Conservation (phyloP, 2,329 filamentous ascomycete genomes). For the Phialocephala subalpina region DNA sequence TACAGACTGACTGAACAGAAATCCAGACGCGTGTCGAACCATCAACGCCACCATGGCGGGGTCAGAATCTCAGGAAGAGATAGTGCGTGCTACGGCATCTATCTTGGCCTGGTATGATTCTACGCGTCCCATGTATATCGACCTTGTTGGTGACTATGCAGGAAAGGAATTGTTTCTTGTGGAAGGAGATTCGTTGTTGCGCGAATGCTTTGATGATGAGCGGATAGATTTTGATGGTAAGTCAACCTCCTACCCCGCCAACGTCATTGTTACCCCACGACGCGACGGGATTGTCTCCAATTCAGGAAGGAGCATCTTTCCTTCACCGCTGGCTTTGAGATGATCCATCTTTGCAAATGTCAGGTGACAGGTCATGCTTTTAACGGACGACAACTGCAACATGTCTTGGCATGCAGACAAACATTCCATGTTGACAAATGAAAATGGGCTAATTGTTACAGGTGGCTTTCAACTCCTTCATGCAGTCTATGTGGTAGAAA, state of each 20-base stretch:
- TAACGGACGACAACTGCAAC: neutral
- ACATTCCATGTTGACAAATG: neutral
- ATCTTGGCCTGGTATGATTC: conserved; percentile 49
- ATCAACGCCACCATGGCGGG: conserved; percentile 26
- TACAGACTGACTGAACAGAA: conserved; percentile 14
- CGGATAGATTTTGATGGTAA: conserved; percentile 68
- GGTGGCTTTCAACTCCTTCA: conserved; percentile 76
- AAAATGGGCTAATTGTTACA: conserved; percentile 39
- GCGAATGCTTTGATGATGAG: conserved; percentile 67
- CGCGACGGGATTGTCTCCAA: neutral
- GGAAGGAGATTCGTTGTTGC: conserved; percentile 76
- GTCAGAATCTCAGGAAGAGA: conserved; percentile 19
- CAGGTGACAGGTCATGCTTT: neutral
- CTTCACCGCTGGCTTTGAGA: neutral
- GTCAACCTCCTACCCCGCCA: conserved; percentile 17
- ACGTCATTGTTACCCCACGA: neutral
- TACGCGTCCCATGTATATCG: conserved; percentile 57
- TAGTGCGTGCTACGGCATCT: conserved; percentile 14
- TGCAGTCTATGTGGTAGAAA: conserved; percentile 73
- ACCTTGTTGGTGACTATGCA: conserved; percentile 79
- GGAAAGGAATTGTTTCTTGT: conserved; percentile 77
- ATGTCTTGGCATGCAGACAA: neutral
- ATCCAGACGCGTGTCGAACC: neutral
- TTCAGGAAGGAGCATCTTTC: neutral
- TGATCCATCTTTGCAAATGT: neutral